Conservation (phyloP, 2,329 filamentous ascomycete species). For the Fusarium globosum region DNA sequence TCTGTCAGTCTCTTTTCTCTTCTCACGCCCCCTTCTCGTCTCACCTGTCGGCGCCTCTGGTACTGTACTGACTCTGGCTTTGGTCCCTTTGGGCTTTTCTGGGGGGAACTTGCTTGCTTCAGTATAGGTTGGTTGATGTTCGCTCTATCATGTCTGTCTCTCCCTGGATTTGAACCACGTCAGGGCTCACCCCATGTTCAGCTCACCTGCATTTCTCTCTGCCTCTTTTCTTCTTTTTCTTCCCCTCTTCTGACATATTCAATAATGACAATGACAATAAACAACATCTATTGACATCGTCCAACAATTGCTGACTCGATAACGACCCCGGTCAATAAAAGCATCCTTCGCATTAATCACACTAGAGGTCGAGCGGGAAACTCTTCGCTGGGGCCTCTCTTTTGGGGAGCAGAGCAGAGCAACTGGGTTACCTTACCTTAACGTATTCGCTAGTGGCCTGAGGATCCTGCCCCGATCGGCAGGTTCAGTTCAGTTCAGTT, state of each 20-base stretch:
- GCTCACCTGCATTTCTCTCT: conserved; percentile 36
- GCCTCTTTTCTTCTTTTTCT: conserved; percentile 23
- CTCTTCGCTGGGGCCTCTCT: conserved; percentile 39
- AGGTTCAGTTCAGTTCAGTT: conserved; percentile 33
- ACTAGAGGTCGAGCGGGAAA: conserved; percentile 32
- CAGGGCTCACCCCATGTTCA: conserved; percentile 31
- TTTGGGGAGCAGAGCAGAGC: conserved; percentile 16
- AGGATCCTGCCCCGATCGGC: conserved; percentile 51
- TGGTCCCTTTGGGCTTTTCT: conserved; percentile 30
- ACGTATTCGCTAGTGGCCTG: conserved; percentile 45
- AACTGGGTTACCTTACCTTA: conserved; percentile 11
- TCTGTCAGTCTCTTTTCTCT: neutral
- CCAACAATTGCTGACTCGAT: conserved; percentile 15
- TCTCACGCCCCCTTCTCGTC: conserved; percentile 29
- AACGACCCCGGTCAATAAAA: neutral
- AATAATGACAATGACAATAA: conserved; percentile 8
- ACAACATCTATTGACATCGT: neutral
- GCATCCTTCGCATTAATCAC: conserved; percentile 31
- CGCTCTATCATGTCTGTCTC: conserved; percentile 12
- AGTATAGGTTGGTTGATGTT: neutral
- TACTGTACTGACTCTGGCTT: conserved; percentile 20
- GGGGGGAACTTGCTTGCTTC: conserved; percentile 17
- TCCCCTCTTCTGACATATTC: conserved; percentile 7
- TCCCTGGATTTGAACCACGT: conserved; percentile 31
- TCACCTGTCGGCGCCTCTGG: conserved; percentile 33